Percentiles rank a stretch among this genome's conserved stretches.
These are phyloP conservation scores for Kodamaea ohmeri DNA, from an alignment of 1,139 yeast species.

Conservation along the genomic window DNA sequence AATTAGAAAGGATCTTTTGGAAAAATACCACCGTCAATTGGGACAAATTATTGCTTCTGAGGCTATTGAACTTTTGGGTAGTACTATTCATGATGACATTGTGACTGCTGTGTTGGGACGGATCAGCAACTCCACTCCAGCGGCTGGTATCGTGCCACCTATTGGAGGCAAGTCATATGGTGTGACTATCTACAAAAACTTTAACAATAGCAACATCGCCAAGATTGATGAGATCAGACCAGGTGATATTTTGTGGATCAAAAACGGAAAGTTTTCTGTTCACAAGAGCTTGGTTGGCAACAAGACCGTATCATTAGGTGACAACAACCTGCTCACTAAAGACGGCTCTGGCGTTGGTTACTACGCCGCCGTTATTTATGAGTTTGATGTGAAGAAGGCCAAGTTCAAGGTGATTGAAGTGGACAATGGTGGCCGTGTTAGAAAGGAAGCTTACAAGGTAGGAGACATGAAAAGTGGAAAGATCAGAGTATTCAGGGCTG, in stretches of 20 bases:
- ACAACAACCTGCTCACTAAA: conserved; percentile 19
- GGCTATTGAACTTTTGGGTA: conserved; percentile 44
- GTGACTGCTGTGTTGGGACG: conserved; percentile 19
- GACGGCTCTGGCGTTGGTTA: conserved; percentile 12
- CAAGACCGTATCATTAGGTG: conserved; percentile 42
- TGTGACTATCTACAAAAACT: conserved; percentile 61
- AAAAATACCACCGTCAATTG: conserved; percentile 45
- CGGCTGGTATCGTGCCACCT: conserved; percentile 42
- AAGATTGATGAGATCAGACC: conserved; percentile 65
- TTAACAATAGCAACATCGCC: conserved; percentile 56
- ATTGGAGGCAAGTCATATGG: conserved; percentile 74
- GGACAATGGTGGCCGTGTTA: conserved; percentile 52
- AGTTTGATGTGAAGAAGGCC: conserved; percentile 71
- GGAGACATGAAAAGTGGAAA: conserved; percentile 77
- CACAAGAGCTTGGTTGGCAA: conserved; percentile 54
- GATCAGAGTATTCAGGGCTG: conserved; percentile 68
- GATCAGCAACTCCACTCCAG: conserved; percentile 13
- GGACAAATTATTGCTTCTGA: conserved; percentile 42
- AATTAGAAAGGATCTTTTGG: conserved; percentile 48
- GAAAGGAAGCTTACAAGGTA: conserved; percentile 62
- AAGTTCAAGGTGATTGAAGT: conserved; percentile 74
- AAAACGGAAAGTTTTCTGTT: conserved; percentile 69
- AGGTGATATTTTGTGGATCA: conserved; percentile 80
- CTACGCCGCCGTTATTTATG: conserved; percentile 49
- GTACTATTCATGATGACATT: conserved; percentile 23